Evolutionary conservation across 2,329 filamentous ascomycete species (phyloP), one percentile per base, ranked within the genome.

Genomic region (Ophiostoma perfectum): DNA sequence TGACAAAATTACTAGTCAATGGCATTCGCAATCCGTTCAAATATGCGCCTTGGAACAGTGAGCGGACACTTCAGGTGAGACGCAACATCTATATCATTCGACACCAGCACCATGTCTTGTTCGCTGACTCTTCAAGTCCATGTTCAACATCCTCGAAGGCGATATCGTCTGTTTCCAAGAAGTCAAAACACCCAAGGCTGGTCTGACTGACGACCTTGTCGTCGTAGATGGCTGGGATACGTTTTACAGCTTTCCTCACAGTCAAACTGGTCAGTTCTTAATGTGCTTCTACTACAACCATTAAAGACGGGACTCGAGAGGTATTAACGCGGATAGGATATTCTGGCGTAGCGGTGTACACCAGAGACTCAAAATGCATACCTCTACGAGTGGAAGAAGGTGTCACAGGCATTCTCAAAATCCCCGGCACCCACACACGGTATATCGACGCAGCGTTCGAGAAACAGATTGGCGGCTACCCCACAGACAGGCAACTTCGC

Each of bases 81-180:
- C n/a, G 1, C 16, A 52, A 16, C 39, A 41, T 27, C 16, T 41
- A 5, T 9, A 5, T 27, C 27, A 27, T 27, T 27, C 27, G 1
- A 27, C 27, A 27, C 27, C 27, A 27, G 27, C 27, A 27, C 27
- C 27, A 27, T 27, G 2, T 27, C 27, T 27, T 27, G 27, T 27
- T 1, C 1, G 27, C 27, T 27, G 27, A 27, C 27, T 11, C n/a
- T 12, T 49, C 60, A 62, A 92, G 89, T 84, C 89, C 72, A 98
- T 98, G 95, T 98, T 99, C 78, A 91, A 97, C 73, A 91, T 90
- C 60, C 84, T 99, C 6, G 91, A 95, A 76, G 88, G 93, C 67
- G 95, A 99, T 77, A 95, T 99, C 72, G 88, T 98, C 18, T 84
- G 97, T 69, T 93, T 98, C 82, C 95, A 99, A 78, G 95, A 98